phyloP scores from a whole-genome alignment of 768 basidiomycete genomes.

The Psilocybe subaeruginosa region DNA sequence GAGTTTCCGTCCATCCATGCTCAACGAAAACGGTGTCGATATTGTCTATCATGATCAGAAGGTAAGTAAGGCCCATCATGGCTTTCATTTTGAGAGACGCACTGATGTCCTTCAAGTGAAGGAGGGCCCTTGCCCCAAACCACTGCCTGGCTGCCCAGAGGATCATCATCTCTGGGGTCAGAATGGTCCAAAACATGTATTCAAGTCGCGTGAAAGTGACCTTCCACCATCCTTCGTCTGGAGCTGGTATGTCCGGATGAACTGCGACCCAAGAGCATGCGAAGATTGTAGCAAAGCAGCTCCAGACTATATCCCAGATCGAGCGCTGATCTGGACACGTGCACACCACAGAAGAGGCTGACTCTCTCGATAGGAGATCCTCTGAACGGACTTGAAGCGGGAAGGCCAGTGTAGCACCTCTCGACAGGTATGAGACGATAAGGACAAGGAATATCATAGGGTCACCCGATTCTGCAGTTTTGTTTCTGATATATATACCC shows the following conservation, averaged over 20 bases:
- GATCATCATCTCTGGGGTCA: constrained; percentile 24
- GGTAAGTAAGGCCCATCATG: background rate
- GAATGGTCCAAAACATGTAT: constrained; percentile 17
- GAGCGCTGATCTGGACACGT: constrained; percentile 9
- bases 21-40: background rate
- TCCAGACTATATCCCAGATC: constrained; percentile 14
- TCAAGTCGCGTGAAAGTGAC: constrained; percentile 4
- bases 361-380: background rate
- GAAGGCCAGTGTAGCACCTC: background rate
- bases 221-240: constrained; percentile 6
- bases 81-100: background rate
- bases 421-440: background rate
- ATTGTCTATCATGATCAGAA: background rate
- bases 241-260: constrained; percentile 11
- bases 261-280: constrained; percentile 17
- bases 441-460: background rate
- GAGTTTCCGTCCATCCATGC: constrained; percentile 14
- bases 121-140: constrained; percentile 11
- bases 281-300: constrained; percentile 13
- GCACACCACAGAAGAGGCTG: background rate
- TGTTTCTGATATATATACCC: background rate
- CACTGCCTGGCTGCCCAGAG: constrained; percentile 24
- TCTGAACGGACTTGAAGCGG: background rate
- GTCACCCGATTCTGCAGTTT: background rate
- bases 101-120: background rate